Evolutionary conservation across 257 asterid species (phyloP).

Genomic region (Coffea eugenioides): DNA sequence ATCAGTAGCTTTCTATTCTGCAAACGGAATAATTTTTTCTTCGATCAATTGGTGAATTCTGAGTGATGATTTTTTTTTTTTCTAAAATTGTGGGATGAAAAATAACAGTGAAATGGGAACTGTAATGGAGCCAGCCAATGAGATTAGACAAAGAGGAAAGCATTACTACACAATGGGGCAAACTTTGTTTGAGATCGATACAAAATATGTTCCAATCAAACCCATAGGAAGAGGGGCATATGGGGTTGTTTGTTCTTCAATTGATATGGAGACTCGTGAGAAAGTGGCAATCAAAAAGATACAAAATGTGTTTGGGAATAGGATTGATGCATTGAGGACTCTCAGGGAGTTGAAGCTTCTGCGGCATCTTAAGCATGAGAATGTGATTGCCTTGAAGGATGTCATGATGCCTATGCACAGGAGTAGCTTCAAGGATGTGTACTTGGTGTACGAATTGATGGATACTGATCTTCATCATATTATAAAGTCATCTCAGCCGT

Average conservation of each 20-base stretch:
- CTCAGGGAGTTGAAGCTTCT: slow-evolving; percentile 45
- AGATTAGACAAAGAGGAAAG: slow-evolving; percentile 37
- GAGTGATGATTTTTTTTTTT: not conserved
- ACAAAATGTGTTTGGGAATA: slow-evolving; percentile 37
- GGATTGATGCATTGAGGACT: slow-evolving; percentile 44
- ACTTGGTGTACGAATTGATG: slow-evolving; percentile 49
- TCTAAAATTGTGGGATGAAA: slow-evolving; percentile 6
- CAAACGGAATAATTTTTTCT: not conserved
- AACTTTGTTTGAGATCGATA: slow-evolving; percentile 42
- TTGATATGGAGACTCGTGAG: slow-evolving; percentile 39
- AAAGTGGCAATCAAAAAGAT: slow-evolving; percentile 49
- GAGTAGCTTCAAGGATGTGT: slow-evolving; percentile 39
- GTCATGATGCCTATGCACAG: slow-evolving; percentile 42
- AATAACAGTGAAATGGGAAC: slow-evolving; percentile 34
- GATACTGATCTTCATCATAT: slow-evolving; percentile 51
- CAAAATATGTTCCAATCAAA: slow-evolving; percentile 42
- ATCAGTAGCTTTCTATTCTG: not conserved
- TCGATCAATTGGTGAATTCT: not conserved
- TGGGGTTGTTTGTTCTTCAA: slow-evolving; percentile 48
- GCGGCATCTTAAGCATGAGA: slow-evolving; percentile 37
- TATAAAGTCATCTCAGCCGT: slow-evolving; percentile 42
- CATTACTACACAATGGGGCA: slow-evolving; percentile 46
- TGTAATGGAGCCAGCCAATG: slow-evolving; percentile 32
- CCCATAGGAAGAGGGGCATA: slow-evolving; percentile 48
- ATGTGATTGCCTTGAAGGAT: slow-evolving; percentile 46